phyloP scores from a whole-genome alignment of 2,329 filamentous ascomycete species.

The Aureobasidium sp. region DNA sequence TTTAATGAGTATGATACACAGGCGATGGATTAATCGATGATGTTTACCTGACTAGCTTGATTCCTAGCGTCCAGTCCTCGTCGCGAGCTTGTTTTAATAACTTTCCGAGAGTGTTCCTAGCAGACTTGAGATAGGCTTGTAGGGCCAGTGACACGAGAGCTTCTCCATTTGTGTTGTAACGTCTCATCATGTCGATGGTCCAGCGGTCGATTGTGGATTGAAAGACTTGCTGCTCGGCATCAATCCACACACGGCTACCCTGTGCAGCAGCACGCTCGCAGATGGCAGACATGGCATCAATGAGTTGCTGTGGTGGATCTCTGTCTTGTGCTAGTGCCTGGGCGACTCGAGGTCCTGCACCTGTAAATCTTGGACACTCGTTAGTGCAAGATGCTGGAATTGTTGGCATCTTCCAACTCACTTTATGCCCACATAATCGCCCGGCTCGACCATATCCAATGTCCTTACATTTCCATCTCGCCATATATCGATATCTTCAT shows the following conservation, averaged over 20 bases:
- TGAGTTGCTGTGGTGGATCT: conserved; percentile 34
- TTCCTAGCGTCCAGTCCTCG: conserved; percentile 43
- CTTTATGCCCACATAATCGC: conserved; percentile 47
- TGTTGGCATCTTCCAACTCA: conserved; percentile 22
- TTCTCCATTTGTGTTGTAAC: conserved; percentile 39
- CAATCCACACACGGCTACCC: conserved; percentile 41
- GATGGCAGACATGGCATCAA: conserved; percentile 36
- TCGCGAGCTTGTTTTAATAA: conserved; percentile 38
- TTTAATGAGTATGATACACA: background rate
- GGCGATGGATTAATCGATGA: background rate
- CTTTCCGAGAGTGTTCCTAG: conserved; percentile 32
- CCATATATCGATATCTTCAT: conserved; percentile 38
- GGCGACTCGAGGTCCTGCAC: conserved; percentile 38
- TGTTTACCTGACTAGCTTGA: conserved; percentile 38
- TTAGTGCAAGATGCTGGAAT: background rate
- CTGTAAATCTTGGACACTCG: conserved; percentile 33
- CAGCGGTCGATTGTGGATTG: conserved; percentile 45
- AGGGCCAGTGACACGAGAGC: conserved; percentile 44
- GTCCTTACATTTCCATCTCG: conserved; percentile 46
- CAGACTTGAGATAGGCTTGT: conserved; percentile 45
- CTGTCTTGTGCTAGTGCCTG: conserved; percentile 33
- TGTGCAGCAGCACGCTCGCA: conserved; percentile 36
- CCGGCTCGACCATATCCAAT: conserved; percentile 43
- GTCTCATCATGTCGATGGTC: conserved; percentile 46
- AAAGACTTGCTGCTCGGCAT: conserved; percentile 47